Conservation (phyloP, 176 grass and related monocot genomes). For the Musa itinerans region DNA sequence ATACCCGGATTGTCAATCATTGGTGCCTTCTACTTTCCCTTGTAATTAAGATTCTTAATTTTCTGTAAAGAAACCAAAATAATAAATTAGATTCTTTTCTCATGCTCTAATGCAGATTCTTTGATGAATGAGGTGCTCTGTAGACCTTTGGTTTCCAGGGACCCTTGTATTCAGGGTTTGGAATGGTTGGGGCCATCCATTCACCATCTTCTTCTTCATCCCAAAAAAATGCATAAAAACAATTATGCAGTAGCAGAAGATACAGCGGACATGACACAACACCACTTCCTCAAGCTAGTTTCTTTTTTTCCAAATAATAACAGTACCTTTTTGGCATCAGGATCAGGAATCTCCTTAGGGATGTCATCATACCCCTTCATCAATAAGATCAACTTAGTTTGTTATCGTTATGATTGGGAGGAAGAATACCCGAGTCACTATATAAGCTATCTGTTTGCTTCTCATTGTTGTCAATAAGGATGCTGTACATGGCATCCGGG, state of each 20-base stretch:
- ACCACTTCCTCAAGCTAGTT: no score
- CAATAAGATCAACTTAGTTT: no score
- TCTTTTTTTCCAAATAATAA: no score
- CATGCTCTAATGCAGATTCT: background rate
- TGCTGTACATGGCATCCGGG: background rate
- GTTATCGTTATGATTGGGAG: background rate
- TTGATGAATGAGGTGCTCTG: background rate
- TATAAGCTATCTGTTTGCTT: background rate
- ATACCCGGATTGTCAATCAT: no score
- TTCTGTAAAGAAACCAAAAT: constrained; percentile 5
- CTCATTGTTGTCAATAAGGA: background rate
- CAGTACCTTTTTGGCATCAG: no score
- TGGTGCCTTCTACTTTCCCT: constrained; percentile 35
- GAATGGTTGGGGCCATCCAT: constrained; percentile 47
- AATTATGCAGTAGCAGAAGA: no score
- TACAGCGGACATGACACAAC: no score
- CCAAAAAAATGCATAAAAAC: constrained; percentile 11
- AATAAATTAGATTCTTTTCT: constrained; percentile 4
- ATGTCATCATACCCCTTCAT: no score
- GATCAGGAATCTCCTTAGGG: no score
- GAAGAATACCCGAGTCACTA: background rate
- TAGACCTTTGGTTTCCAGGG: constrained; percentile 34
- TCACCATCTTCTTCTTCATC: constrained; percentile 55
- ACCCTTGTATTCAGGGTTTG: constrained; percentile 54
- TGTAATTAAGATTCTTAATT: constrained; percentile 54